A percentile compares a stretch with the other conserved stretches of the same genome.
Conservation (phyloP, 352 stramenopile genomes). For the Pythium phragmiticola region DNA sequence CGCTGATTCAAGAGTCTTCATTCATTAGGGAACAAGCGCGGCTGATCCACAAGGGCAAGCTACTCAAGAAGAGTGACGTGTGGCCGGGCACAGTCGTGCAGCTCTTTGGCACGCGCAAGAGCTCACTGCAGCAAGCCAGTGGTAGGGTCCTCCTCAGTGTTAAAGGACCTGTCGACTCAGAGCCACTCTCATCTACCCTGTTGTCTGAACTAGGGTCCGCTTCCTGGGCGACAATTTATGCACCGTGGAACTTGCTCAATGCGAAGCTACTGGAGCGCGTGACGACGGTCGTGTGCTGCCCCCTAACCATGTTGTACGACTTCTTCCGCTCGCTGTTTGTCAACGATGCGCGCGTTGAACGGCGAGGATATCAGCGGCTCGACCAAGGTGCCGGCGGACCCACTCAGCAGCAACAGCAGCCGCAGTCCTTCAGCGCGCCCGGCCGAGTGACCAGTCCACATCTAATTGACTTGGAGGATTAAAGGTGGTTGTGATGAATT, state of each 20-base stretch:
- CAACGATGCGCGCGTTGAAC: slow-evolving; percentile 31
- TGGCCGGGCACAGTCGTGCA: slow-evolving; percentile 81
- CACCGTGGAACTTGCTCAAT: slow-evolving; percentile 33
- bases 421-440: slow-evolving; percentile 50
- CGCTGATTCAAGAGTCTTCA: background rate
- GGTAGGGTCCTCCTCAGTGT: background rate
- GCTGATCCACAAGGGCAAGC: slow-evolving; percentile 75
- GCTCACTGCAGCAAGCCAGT: slow-evolving; percentile 3
- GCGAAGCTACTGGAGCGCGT: slow-evolving; percentile 29
- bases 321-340: slow-evolving; percentile 74
- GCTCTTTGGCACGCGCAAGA: slow-evolving; percentile 73
- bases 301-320: slow-evolving; percentile 57
- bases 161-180: too few species aligned
- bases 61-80: slow-evolving; percentile 80
- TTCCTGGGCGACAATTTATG: slow-evolving; percentile 28
- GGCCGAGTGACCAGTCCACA: slow-evolving; percentile 52
- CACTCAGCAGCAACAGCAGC: background rate
- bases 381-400: slow-evolving; percentile 11
- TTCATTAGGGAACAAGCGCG: slow-evolving; percentile 56
- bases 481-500: background rate
- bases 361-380: slow-evolving; percentile 46
- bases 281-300: slow-evolving; percentile 63
- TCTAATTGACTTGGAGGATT: slow-evolving; percentile 41
- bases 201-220: slow-evolving; percentile 8
- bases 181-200: background rate